Evolutionary conservation across 495 filamentous ascomycete genomes (phyloP), one percentile per base, ranked within the genome.

Genomic region (Aspergillus biplanus): DNA sequence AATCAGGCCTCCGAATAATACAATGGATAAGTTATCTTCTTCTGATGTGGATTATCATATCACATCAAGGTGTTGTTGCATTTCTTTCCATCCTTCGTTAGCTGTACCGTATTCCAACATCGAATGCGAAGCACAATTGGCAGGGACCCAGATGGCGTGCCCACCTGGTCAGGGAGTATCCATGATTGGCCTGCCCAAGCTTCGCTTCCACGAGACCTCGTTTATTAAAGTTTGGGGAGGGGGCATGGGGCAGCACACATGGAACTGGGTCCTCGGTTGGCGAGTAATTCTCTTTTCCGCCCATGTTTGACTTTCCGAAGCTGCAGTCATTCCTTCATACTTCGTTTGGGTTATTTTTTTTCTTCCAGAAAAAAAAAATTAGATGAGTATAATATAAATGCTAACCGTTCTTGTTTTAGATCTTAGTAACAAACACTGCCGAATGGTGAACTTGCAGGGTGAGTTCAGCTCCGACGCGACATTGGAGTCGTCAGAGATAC

Each of bases 191-290:
- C 21, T 42, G 37, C 16, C 16, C 35, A 34, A 59, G 59, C 50
- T 62, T 68, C 58, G 59, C 59, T 62, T 68, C 59, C 66, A 62
- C 66, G 66, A 68, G 66, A 65, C 57, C 37, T 34, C 18, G 64
- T 66, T 49, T 69, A 66, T 60, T 69, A 67, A 58, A 61, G 67
- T 69, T 67, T 67, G 58, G 44, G 53, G 59, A 33, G 52, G 54
- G 37, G 59, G 42, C 31, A 34, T 61, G 53, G 63, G 58, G 59
- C 58, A 33, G 52, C 21, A 50, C 63, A 68, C 63, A 68, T 68
- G 66, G 63, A 53, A 55, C 46, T 64, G 58, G 61, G 53, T 58
- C 61, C 46, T 60, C 11, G 46, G 39, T 21, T 50, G 27, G 13
- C 52, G 52, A 54, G 52, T 33, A 32, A 54, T 39, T 52, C 52